Evolutionary conservation across 2,329 filamentous ascomycete species (phyloP).

Genomic region (Phaeosphaeria sp.): DNA sequence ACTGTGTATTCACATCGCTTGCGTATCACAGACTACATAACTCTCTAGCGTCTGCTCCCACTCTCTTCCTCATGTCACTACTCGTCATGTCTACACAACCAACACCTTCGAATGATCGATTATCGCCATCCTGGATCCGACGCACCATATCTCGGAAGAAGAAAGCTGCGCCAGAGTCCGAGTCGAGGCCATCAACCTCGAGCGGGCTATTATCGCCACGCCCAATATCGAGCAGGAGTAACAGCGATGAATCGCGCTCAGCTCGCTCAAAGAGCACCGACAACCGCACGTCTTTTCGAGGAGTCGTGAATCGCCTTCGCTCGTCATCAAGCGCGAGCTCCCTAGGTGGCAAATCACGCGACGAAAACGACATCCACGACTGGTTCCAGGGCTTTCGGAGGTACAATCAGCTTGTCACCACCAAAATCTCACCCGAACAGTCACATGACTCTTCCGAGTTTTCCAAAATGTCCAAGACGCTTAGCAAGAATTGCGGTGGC

Average conservation of each 20-base stretch:
- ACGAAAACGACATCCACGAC: conserved; percentile 35
- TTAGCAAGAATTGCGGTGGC: conserved; percentile 39
- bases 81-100: conserved; percentile 33
- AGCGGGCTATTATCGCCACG: conserved; percentile 23
- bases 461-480: conserved; percentile 25
- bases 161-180: conserved; percentile 18
- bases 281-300: conserved; percentile 26
- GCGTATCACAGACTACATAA: neutral
- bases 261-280: conserved; percentile 27
- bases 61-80: conserved; percentile 24
- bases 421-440: conserved; percentile 17
- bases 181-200: conserved; percentile 22
- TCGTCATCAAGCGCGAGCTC: conserved; percentile 35
- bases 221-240: conserved; percentile 27
- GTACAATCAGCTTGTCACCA: conserved; percentile 42
- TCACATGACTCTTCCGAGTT: conserved; percentile 25
- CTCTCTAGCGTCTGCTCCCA: neutral
- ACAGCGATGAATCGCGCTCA: conserved; percentile 36
- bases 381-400: conserved; percentile 39
- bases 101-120: conserved; percentile 25
- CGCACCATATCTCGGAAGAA: conserved; percentile 20
- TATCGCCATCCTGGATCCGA: conserved; percentile 32
- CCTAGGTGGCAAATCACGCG: conserved; percentile 19
- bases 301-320: conserved; percentile 34
- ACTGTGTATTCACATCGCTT: neutral